Evolutionary conservation across 1,284 basidiomycete species (phyloP).

Genomic region (Schizophyllum commune): DNA sequence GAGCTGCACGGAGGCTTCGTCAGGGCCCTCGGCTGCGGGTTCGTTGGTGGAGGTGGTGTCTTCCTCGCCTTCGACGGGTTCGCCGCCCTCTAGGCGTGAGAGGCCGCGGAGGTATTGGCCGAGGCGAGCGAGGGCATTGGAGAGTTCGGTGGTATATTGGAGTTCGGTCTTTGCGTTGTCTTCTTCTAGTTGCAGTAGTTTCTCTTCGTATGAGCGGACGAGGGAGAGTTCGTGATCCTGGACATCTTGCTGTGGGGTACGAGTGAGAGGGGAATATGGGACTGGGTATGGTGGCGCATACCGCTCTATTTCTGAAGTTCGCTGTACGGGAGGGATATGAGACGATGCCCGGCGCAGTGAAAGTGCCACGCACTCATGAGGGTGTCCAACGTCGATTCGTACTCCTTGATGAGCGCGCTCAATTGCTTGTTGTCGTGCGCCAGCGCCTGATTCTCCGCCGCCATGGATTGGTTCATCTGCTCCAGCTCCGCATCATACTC

Average conservation of each 20-base stretch:
- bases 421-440: slow-evolving; percentile 96
- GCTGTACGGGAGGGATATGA: slow-evolving; percentile 19
- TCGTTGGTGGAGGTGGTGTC: slow-evolving; percentile 5
- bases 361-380: slow-evolving; percentile 64
- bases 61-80: slow-evolving; percentile 40
- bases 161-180: slow-evolving; percentile 61
- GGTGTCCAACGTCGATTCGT: slow-evolving; percentile 92
- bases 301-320: slow-evolving; percentile 82
- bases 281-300: slow-evolving; percentile 35
- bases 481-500: slow-evolving; percentile 92
- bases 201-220: slow-evolving; percentile 86
- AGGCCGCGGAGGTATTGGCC: slow-evolving; percentile 70
- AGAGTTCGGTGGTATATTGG: slow-evolving; percentile 54
- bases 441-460: slow-evolving; percentile 80
- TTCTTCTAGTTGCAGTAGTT: slow-evolving; percentile 73
- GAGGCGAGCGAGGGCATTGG: slow-evolving; percentile 64
- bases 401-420: slow-evolving; percentile 86
- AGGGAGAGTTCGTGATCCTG: slow-evolving; percentile 90
- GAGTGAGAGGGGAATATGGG: slow-evolving; percentile 1
- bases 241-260: slow-evolving; percentile 67
- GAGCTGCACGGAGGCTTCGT: not conserved
- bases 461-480: slow-evolving; percentile 78
- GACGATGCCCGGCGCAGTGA: not conserved
- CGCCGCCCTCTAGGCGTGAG: slow-evolving; percentile 69
- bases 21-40: not conserved